Base-by-base conservation (phyloP, 140 eudicot genomes). In the Oenanthe javanica region DNA sequence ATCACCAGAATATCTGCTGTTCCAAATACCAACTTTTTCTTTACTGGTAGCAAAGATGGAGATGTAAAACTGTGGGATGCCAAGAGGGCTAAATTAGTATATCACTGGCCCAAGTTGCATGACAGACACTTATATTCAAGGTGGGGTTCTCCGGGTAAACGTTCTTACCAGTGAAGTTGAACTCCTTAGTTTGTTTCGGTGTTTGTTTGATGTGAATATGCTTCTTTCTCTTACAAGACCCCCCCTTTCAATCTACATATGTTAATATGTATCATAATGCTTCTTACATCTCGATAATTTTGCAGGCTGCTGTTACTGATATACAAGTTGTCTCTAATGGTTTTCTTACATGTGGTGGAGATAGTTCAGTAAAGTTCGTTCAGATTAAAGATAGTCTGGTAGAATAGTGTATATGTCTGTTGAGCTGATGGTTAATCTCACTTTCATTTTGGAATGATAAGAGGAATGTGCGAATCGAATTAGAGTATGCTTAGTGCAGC, bases 41-140 rank as follows among this genome's bases (percentile, higher is more conserved):
- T 95, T 86, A 92, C 96, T 19, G 99, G 99, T 79, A 91, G 99
- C 86, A 95, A 92, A 90, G 99, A 95, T 79, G 99, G 99, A 74
- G 99, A 95, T 78, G 98, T 95, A 46, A 95, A 95, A 86, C 93
- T 95, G 59, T 95, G 99, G 99, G 99, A 95, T 85, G 99, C 99
- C 23, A 95, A 89, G 85, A 89, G 81, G 76, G 93, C 97, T 19
- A 87, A 85, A 75, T 81, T 92, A 74, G 96, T 95, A 79, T 92
- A 54, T 85, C 99, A 95, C 82, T 95, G 99, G 99, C 98, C 99
- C 40, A 95, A 86, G 81, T 82, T 95, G 87, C 99, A 95, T 81
- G 99, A 95, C 47, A 84, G 93, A 92, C 87, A 90, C 97, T 47
- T 95, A 92, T 76, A 85, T 92, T 80, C 97, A 92, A 84, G 98